Evolutionary conservation across 177 flowering plant genomes (phyloP).

Genomic region (Vitis hybrid): DNA sequence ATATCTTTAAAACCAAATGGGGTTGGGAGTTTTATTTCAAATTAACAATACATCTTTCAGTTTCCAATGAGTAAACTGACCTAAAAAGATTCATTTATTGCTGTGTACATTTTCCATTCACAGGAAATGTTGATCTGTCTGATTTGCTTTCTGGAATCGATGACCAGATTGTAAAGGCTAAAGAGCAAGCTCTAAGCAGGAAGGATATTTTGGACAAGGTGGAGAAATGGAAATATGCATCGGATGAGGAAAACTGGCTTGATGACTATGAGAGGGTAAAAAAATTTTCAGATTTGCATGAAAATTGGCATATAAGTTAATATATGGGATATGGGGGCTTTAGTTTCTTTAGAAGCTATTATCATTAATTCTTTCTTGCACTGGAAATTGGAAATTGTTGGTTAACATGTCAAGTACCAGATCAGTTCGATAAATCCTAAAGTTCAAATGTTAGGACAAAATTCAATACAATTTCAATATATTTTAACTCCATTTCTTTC

Average conservation of each 20-base stretch:
- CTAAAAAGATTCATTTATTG: background rate
- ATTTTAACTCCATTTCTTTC: too few relatives aligned
- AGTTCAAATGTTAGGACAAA: too few relatives aligned
- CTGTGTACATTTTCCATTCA: slow-evolving; percentile 1
- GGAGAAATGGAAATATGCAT: slow-evolving; percentile 71
- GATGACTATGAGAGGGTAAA: slow-evolving; percentile 79
- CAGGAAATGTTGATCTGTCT: slow-evolving; percentile 64
- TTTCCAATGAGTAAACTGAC: background rate
- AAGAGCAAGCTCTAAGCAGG: slow-evolving; percentile 72
- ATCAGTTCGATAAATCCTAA: too few relatives aligned
- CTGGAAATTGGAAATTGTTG: too few relatives aligned
- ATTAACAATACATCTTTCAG: background rate
- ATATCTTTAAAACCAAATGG: background rate
- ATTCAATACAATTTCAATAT: too few relatives aligned
- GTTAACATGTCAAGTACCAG: too few relatives aligned
- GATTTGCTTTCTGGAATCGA: slow-evolving; percentile 69
- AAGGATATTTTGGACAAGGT: slow-evolving; percentile 78
- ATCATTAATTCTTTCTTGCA: too few relatives aligned
- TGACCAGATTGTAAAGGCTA: slow-evolving; percentile 66
- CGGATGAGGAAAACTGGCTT: slow-evolving; percentile 78
- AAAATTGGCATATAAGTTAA: too few relatives aligned
- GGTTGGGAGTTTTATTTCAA: background rate
- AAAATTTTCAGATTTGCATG: too few relatives aligned
- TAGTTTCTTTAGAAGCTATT: too few relatives aligned
- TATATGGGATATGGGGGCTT: too few relatives aligned